phyloP scores from a whole-genome alignment of 768 basidiomycete genomes.

The Asterophora lycoperdoides region DNA sequence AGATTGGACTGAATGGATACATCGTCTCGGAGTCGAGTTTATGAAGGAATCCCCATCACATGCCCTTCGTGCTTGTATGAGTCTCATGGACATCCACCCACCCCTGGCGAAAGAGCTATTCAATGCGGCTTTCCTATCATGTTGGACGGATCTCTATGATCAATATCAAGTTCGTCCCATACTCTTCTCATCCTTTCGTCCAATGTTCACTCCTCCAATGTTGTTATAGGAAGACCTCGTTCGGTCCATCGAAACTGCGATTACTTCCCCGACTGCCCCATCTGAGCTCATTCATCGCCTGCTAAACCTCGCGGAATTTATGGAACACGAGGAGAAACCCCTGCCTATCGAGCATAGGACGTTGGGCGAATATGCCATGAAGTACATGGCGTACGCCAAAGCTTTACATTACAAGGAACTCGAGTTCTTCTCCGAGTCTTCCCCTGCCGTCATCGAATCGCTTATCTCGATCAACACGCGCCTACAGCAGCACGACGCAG shows the following conservation, averaged over 20 bases:
- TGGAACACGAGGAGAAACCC: conserved; percentile 98
- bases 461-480: conserved; percentile 96
- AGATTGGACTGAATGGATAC: conserved; percentile 97
- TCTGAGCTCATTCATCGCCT: conserved; percentile 88
- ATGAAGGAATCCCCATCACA: conserved; percentile 99
- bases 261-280: conserved; percentile 72
- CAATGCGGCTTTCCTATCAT: conserved; percentile 97
- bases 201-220: background rate
- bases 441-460: conserved; percentile 86
- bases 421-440: conserved; percentile 92
- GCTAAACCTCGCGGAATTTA: conserved; percentile 94
- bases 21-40: conserved; percentile 86
- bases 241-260: conserved; percentile 80
- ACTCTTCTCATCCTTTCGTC: background rate
- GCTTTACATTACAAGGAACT: conserved; percentile 98
- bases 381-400: conserved; percentile 93
- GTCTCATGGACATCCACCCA: conserved; percentile 84
- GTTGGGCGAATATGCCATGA: conserved; percentile 90
- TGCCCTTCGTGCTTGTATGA: conserved; percentile 96
- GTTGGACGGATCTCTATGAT: conserved; percentile 94
- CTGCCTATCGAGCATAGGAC: conserved; percentile 91
- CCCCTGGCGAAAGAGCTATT: conserved; percentile 93
- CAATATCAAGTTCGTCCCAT: conserved; percentile 79
- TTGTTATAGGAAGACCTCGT: conserved; percentile 83
- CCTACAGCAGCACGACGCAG: conserved; percentile 95